Evolutionary conservation across 1,139 yeast genomes (phyloP), one percentile per base, ranked within the genome.

Genomic region (Torulaspora globosa): DNA sequence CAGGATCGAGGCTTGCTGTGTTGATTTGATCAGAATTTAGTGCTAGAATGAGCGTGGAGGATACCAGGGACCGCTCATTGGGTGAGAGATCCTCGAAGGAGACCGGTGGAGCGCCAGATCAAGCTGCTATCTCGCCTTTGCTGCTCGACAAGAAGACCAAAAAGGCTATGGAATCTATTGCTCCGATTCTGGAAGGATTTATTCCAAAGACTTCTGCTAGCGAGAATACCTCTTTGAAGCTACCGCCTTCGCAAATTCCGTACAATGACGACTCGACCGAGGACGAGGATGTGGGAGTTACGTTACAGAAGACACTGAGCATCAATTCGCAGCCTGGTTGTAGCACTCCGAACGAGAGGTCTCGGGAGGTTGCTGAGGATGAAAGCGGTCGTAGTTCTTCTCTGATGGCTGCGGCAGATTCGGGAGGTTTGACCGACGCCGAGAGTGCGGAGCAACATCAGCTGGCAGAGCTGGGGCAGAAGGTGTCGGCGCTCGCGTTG

Each of bases 131-230:
- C 43, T 64, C 70, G 2, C 70, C 71, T 3, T 46, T 65, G 42
- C 61, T 53, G 18, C 50, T 66, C 36, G 62, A 57, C 39, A 62
- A 59, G 40, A 65, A 62, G 28, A 63, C 67, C 26, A 71, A 71
- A 55, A 78, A 72, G 53, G 90, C 92, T 4, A 81, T 84, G 70
- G 90, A 86, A 2, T 77, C 87, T 0, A 78, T 84, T 31, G 92
- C 92, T 0, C 92, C 94, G 2, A 83, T 84, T 66, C 66, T 84
- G 39, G 85, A 83, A 61, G 72, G 78, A 0, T 84, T 82, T 63
- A 74, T 79, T 8, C 94, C 94, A 3, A 84, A 82, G 60, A 77
- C 89, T 0, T 78, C 83, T 1, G 76, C 82, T 3, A 76, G 81
- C 53, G 87, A 79, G 53, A 70, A 70, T 49, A 70, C 62, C 41